These are phyloP conservation scores for Pestalotiopsis sp. DNA, from an alignment of 2,329 filamentous ascomycete genomes.

Conservation along the genomic window DNA sequence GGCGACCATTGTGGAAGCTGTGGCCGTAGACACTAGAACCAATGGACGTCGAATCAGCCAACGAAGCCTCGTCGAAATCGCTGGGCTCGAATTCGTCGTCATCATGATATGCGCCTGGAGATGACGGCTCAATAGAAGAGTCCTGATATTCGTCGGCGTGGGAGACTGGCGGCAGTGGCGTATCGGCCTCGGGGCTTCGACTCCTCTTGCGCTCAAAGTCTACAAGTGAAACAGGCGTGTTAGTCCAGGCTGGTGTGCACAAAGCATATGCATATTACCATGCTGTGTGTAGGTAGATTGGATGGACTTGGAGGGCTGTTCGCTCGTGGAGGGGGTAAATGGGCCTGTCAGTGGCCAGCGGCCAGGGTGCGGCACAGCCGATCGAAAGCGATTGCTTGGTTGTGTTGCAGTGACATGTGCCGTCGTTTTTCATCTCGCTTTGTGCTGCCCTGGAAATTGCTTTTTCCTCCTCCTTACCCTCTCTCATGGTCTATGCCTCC, in stretches of 20 bases:
- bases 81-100: conserved; percentile 22
- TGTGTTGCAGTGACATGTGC: not conserved
- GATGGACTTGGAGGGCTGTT: not conserved
- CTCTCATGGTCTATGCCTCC: not conserved
- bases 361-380: conserved; percentile 3
- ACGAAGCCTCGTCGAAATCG: conserved; percentile 31
- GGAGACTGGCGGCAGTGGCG: not conserved
- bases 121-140: conserved; percentile 2
- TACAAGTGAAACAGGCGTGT: not conserved
- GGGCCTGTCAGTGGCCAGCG: not conserved
- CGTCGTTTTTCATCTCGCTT: not conserved
- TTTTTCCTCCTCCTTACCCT: not conserved
- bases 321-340: not conserved
- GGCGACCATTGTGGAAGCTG: conserved; percentile 36
- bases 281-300: not conserved
- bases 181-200: conserved; percentile 8
- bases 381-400: not conserved
- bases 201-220: conserved; percentile 12
- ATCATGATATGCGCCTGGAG: not conserved
- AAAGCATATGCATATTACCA: not conserved
- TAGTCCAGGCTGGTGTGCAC: not conserved
- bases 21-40: conserved; percentile 37
- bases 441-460: not conserved
- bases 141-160: not conserved
- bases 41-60: conserved; percentile 25